These are phyloP conservation scores for Acanthamoeba healyi DNA, from an alignment of 208 protist species.

Conservation along the genomic window DNA sequence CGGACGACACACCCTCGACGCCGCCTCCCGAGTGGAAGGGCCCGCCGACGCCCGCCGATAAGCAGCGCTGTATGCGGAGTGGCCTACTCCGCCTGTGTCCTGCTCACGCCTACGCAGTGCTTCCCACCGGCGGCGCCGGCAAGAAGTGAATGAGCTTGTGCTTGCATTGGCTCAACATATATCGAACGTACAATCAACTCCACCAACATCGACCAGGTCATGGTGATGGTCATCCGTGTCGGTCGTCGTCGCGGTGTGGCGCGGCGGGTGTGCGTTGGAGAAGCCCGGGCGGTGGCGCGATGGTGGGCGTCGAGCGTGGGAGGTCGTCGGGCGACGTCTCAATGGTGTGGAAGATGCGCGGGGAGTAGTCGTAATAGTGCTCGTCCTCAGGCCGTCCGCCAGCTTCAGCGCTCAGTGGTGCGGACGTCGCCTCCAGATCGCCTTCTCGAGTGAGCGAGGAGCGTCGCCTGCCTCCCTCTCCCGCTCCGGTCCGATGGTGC, in stretches of 20 bases:
- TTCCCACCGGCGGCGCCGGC: background rate
- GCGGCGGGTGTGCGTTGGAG: background rate
- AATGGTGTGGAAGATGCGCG: conserved; percentile 23
- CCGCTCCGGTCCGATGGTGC: background rate
- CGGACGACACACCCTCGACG: background rate
- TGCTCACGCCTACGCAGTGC: background rate
- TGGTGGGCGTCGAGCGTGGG: background rate
- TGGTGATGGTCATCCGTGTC: background rate
- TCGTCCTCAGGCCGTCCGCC: background rate
- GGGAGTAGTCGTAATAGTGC: background rate
- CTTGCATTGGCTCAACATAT: background rate
- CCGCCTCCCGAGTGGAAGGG: conserved; percentile 2
- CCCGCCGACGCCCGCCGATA: background rate
- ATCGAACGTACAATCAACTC: too few relatives aligned
- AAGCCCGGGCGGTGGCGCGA: background rate
- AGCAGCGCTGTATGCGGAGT: background rate
- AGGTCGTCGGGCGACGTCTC: background rate
- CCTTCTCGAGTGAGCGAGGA: background rate
- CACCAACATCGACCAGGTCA: too few relatives aligned
- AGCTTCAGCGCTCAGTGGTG: background rate
- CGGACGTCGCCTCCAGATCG: background rate
- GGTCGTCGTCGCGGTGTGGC: background rate
- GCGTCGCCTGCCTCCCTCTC: background rate
- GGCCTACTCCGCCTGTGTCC: background rate
- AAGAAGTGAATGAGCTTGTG: background rate